Percentiles rank a stretch among this genome's conserved stretches.
Evolutionary conservation across 192 early-diverging fungal genomes (phyloP).

Genomic region (Paraglomus occultum): DNA sequence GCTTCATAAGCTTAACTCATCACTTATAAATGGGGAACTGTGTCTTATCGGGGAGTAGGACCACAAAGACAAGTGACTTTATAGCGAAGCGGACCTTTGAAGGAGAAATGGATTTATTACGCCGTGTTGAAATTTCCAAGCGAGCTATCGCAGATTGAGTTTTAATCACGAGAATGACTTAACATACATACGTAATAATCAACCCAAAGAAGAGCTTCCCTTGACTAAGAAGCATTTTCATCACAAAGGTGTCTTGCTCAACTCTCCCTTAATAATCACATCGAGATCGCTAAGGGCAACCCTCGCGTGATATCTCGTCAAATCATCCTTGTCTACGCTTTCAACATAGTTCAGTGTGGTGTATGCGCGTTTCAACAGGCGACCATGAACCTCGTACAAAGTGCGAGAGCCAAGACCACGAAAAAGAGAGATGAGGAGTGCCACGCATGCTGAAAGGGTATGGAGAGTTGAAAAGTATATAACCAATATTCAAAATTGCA

Average conservation of each 20-base stretch:
- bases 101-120: too few species aligned
- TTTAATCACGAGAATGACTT: too few species aligned
- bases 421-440: conserved; percentile 66
- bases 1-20: too few species aligned
- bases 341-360: conserved; percentile 60
- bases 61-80: too few species aligned
- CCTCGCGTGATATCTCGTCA: conserved; percentile 69
- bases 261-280: conserved; percentile 40
- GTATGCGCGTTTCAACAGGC: conserved; percentile 57
- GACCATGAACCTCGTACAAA: conserved; percentile 53
- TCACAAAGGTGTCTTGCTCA: not conserved
- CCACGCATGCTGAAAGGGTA: conserved; percentile 58
- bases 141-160: too few species aligned
- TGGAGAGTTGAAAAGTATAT: not conserved
- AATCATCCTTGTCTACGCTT: conserved; percentile 66
- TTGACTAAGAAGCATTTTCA: too few species aligned
- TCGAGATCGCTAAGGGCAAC: conserved; percentile 69
- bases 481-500: not conserved
- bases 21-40: too few species aligned
- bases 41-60: too few species aligned
- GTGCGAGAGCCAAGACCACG: conserved; percentile 62
- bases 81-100: too few species aligned
- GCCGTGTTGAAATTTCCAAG: too few species aligned
- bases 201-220: too few species aligned
- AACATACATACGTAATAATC: too few species aligned